These are phyloP conservation scores for Stagonosporopsis cucurbitacearum DNA, from an alignment of 2,329 filamentous ascomycete species.

Conservation along the genomic window DNA sequence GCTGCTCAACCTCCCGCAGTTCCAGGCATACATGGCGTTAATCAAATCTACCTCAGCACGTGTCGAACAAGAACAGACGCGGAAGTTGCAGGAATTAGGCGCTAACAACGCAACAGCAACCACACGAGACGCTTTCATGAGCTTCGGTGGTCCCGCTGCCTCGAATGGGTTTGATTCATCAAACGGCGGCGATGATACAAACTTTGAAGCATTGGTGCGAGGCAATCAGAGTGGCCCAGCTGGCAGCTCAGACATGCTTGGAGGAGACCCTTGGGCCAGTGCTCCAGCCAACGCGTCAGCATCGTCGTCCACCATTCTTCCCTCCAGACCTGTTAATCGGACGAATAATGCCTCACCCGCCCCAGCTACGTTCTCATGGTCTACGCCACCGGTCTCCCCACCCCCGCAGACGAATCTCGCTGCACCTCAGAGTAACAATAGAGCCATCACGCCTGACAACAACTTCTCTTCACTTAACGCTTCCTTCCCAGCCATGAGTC, in stretches of 20 bases:
- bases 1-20: conserved; percentile 81
- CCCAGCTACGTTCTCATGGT: conserved; percentile 57
- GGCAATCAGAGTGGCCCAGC: conserved; percentile 57
- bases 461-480: conserved; percentile 51
- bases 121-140: conserved; percentile 71
- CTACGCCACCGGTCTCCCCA: conserved; percentile 48
- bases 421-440: conserved; percentile 39
- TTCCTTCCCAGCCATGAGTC: conserved; percentile 46
- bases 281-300: conserved; percentile 42
- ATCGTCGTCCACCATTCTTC: conserved; percentile 32
- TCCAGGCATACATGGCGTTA: conserved; percentile 86
- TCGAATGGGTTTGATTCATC: conserved; percentile 65
- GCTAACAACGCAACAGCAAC: conserved; percentile 62
- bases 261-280: conserved; percentile 54
- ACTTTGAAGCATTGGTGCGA: conserved; percentile 90
- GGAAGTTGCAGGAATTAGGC: conserved; percentile 84
- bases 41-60: conserved; percentile 80
- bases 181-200: conserved; percentile 67
- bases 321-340: conserved; percentile 41
- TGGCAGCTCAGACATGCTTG: conserved; percentile 47
- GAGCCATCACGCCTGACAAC: conserved; percentile 61
- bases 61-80: conserved; percentile 87
- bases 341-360: conserved; percentile 39
- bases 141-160: conserved; percentile 62
- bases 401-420: conserved; percentile 36